Evolutionary conservation across 441 rosid genomes (phyloP).

Genomic region (Francoa sonchifolia): DNA sequence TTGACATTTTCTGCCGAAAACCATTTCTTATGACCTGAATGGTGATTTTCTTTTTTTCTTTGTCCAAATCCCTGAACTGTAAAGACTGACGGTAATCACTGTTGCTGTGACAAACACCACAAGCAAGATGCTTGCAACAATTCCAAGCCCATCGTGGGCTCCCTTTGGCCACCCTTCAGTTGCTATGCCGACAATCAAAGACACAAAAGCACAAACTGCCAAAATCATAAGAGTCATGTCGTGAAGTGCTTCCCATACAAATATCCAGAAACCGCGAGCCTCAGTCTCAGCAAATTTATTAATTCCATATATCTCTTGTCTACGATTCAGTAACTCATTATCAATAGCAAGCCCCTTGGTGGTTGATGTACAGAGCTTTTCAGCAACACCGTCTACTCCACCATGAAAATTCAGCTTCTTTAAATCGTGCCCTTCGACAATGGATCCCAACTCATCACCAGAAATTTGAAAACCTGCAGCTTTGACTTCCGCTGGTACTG

Average conservation of each 20-base stretch:
- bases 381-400: conserved; percentile 55
- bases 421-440: conserved; percentile 63
- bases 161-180: conserved; percentile 74
- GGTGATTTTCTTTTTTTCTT: conserved; percentile 53
- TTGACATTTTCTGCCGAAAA: conserved; percentile 50
- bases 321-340: conserved; percentile 18
- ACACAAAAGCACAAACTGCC: conserved; percentile 50
- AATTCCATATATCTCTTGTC: conserved; percentile 63
- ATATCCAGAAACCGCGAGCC: conserved; percentile 48
- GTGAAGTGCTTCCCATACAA: conserved; percentile 66
- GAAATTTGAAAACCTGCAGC: conserved; percentile 73
- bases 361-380: conserved; percentile 52
- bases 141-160: conserved; percentile 65
- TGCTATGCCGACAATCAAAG: conserved; percentile 44
- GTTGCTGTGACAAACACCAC: conserved; percentile 58
- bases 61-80: conserved; percentile 55
- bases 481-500: conserved; percentile 54
- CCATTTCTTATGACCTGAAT: conserved; percentile 53
- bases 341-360: conserved; percentile 35
- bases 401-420: conserved; percentile 68
- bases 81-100: conserved; percentile 63
- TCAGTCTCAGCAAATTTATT: conserved; percentile 64
- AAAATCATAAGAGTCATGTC: conserved; percentile 66
- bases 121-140: conserved; percentile 49
- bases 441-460: conserved; percentile 71